A percentile compares a stretch with the other conserved stretches of the same genome.
These are phyloP conservation scores for Amphibolis antarctica DNA, from an alignment of 106 monocot species.

Conservation along the genomic window DNA sequence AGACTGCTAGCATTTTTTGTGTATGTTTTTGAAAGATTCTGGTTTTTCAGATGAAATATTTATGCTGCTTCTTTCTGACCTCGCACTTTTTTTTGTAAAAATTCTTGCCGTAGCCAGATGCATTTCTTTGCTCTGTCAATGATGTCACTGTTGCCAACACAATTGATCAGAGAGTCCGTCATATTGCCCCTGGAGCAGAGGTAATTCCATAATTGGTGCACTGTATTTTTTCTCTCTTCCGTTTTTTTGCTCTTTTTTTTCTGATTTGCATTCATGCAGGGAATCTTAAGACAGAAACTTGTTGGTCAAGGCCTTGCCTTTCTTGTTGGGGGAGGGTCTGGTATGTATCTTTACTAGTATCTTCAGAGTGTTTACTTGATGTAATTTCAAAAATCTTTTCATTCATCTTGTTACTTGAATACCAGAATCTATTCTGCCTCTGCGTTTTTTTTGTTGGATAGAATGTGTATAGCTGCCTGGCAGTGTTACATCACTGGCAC, in stretches of 20 bases:
- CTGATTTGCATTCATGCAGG: constrained; percentile 19
- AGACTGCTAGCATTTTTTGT: no score
- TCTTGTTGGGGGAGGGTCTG: constrained; percentile 80
- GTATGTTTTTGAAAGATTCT: no score
- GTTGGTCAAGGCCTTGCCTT: constrained; percentile 93
- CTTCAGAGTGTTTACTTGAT: neutral
- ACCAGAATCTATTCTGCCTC: no score
- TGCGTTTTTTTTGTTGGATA: no score
- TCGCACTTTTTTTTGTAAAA: neutral
- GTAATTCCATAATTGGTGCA: constrained; percentile 15
- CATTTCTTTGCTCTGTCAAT: constrained; percentile 93
- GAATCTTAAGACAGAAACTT: constrained; percentile 75
- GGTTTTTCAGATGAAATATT: neutral
- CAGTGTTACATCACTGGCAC: no score
- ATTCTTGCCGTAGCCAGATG: constrained; percentile 71
- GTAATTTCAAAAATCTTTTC: neutral
- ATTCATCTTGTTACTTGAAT: no score
- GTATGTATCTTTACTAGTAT: constrained; percentile 21
- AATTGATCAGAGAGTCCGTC: constrained; percentile 59
- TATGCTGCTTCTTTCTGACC: neutral
- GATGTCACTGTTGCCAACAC: constrained; percentile 57
- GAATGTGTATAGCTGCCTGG: no score
- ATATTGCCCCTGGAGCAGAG: constrained; percentile 66
- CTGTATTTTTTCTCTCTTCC: neutral
- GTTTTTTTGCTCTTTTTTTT: neutral